Evolutionary conservation across 2,329 filamentous ascomycete genomes (phyloP).

Genomic region (Clonostachys rosea): DNA sequence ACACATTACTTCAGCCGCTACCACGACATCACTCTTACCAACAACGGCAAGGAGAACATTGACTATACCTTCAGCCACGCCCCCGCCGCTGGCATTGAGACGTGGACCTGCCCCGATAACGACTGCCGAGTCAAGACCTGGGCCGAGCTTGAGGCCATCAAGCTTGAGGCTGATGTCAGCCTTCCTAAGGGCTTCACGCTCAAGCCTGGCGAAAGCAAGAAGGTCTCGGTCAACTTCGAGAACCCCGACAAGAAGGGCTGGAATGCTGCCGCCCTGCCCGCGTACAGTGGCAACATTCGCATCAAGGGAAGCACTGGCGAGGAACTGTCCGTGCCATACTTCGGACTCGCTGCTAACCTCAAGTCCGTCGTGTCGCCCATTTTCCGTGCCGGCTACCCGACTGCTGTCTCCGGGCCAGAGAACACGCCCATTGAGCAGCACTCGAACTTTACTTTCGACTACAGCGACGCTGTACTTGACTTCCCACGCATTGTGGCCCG

Average conservation of each 20-base stretch:
- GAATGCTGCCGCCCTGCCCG: constrained; percentile 17
- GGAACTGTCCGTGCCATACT: constrained; percentile 21
- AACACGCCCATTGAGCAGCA: neutral
- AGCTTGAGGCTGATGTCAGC: constrained; percentile 11
- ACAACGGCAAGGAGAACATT: constrained; percentile 23
- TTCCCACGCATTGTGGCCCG: constrained; percentile 10
- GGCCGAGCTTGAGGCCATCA: constrained; percentile 2
- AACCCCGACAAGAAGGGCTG: constrained; percentile 17
- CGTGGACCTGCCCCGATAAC: constrained; percentile 14
- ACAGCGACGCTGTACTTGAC: neutral
- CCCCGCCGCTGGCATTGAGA: constrained; percentile 28
- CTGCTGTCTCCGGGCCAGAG: constrained; percentile 2
- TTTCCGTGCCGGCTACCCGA: constrained; percentile 8
- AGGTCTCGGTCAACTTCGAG: constrained; percentile 16
- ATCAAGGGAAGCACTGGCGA: constrained; percentile 21
- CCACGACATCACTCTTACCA: constrained; percentile 23
- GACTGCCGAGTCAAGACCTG: constrained; percentile 2
- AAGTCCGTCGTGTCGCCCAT: constrained; percentile 9
- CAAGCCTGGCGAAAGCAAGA: constrained; percentile 15
- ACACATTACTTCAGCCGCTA: constrained; percentile 25
- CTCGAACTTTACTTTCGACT: neutral
- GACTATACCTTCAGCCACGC: constrained; percentile 25
- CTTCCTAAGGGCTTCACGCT: constrained; percentile 12
- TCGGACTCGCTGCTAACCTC: constrained; percentile 13
- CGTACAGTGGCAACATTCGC: constrained; percentile 26